These are phyloP conservation scores for Dictyostelium intermedium DNA, from an alignment of 78 protist species.

Conservation along the genomic window DNA sequence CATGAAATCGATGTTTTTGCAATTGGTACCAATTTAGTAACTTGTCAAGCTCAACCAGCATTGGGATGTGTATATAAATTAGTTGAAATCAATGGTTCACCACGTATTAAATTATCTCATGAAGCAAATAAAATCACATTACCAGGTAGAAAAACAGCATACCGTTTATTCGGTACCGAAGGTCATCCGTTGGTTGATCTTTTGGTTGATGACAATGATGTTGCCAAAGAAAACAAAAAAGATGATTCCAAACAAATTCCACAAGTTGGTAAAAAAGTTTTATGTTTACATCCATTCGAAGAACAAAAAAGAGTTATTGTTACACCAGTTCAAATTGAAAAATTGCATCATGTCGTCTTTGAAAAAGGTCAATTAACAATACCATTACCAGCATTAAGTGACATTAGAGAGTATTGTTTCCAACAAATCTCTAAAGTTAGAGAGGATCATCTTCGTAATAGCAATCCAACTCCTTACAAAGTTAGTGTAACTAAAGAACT, in stretches of 20 bases:
- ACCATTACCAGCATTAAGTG: slow-evolving; percentile 47
- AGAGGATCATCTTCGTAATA: slow-evolving; percentile 80
- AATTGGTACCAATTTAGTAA: slow-evolving; percentile 95
- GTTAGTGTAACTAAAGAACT: slow-evolving; percentile 75
- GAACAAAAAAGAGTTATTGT: slow-evolving; percentile 83
- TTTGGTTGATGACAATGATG: not conserved
- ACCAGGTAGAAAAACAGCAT: slow-evolving; percentile 87
- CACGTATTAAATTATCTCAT: slow-evolving; percentile 92
- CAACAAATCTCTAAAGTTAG: slow-evolving; percentile 73
- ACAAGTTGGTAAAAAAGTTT: slow-evolving; percentile 71
- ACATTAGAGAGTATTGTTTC: slow-evolving; percentile 50
- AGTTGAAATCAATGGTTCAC: slow-evolving; percentile 85
- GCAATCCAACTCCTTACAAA: slow-evolving; percentile 90
- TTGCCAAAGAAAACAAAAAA: not conserved
- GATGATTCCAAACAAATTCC: slow-evolving; percentile 51
- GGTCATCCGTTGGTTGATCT: slow-evolving; percentile 87
- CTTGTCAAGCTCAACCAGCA: slow-evolving; percentile 95
- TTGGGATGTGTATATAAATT: slow-evolving; percentile 97
- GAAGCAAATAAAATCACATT: slow-evolving; percentile 85
- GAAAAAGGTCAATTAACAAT: slow-evolving; percentile 41
- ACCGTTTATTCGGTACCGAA: slow-evolving; percentile 77
- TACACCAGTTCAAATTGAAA: slow-evolving; percentile 55
- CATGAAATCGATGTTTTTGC: slow-evolving; percentile 93
- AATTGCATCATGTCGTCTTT: slow-evolving; percentile 70
- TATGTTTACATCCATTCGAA: slow-evolving; percentile 88